Percentiles rank a stretch among this genome's conserved stretches.
Evolutionary conservation across 768 basidiomycete genomes (phyloP).

Genomic region (Tricholoma hemisulphureum): DNA sequence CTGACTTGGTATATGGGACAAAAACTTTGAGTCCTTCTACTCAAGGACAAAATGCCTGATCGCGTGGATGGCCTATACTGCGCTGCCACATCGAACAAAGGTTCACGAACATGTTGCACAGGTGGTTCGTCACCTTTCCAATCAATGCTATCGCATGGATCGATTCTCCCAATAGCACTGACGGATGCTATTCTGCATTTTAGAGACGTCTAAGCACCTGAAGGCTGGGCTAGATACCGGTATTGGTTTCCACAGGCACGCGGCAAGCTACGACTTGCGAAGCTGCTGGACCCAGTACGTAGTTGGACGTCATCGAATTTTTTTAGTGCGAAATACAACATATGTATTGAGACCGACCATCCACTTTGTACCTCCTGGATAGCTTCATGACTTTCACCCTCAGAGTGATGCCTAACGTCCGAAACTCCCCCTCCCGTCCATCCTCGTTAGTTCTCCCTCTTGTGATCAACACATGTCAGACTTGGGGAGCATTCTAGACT

Average conservation of each 20-base stretch:
- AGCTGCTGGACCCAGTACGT: conserved; percentile 57
- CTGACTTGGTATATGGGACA: too few relatives aligned
- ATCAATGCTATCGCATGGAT: conserved; percentile 53
- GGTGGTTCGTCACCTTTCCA: too few relatives aligned
- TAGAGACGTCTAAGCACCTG: conserved; percentile 45
- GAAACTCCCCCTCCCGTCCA: background rate
- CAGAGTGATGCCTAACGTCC: background rate
- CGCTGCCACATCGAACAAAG: too few relatives aligned
- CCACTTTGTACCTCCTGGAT: background rate
- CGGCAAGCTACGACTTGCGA: conserved; percentile 66
- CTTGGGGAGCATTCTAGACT: background rate
- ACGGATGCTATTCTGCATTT: conserved; percentile 53
- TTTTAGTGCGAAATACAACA: too few relatives aligned
- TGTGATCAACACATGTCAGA: background rate
- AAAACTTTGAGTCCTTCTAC: too few relatives aligned
- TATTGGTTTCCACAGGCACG: conserved; percentile 68
- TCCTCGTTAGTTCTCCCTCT: background rate
- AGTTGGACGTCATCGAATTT: too few relatives aligned
- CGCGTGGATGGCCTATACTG: conserved; percentile 50
- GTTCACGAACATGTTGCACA: too few relatives aligned
- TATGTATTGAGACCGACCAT: background rate
- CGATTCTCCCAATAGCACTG: conserved; percentile 55
- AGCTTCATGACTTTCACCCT: background rate
- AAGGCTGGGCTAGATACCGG: conserved; percentile 69
- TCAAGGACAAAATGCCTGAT: conserved; percentile 69